A percentile compares a stretch with the other conserved stretches of the same genome.
phyloP scores from a whole-genome alignment of 2,329 filamentous ascomycete genomes.

The Pleurostoma richardsiae region DNA sequence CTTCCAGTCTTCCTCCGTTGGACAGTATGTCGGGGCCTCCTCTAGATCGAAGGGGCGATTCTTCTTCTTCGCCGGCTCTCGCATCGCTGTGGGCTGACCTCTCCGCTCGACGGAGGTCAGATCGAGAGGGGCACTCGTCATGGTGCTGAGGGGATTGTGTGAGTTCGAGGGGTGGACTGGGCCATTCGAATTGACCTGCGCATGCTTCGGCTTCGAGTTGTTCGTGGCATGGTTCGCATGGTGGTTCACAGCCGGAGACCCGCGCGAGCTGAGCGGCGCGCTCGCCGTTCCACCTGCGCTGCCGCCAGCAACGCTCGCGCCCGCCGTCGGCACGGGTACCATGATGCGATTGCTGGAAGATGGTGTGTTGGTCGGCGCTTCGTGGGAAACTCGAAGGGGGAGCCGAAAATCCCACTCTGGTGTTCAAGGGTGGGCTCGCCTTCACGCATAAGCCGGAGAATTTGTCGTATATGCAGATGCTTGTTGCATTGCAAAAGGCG shows the following conservation, averaged over 20 bases:
- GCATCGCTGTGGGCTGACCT: slow-evolving; percentile 71
- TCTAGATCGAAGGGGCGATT: slow-evolving; percentile 77
- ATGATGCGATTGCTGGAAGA: slow-evolving; percentile 18
- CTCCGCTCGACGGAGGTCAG: slow-evolving; percentile 87
- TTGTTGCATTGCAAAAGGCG: neutral
- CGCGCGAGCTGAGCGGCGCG: slow-evolving; percentile 45
- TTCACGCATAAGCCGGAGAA: neutral
- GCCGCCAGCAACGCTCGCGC: slow-evolving; percentile 24
- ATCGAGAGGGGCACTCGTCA: slow-evolving; percentile 64
- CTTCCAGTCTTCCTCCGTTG: slow-evolving; percentile 89
- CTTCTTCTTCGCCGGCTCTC: slow-evolving; percentile 72
- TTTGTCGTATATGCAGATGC: neutral
- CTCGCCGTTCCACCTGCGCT: slow-evolving; percentile 27
- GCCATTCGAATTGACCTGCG: slow-evolving; percentile 49
- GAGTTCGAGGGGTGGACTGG: slow-evolving; percentile 43
- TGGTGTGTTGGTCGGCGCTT: too few relatives aligned
- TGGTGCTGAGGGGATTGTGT: slow-evolving; percentile 47
- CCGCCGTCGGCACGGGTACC: slow-evolving; percentile 33
- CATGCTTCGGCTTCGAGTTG: slow-evolving; percentile 37
- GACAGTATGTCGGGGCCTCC: slow-evolving; percentile 86
- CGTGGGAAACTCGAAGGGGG: too few relatives aligned
- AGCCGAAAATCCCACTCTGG: too few relatives aligned
- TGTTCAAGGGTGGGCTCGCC: neutral
- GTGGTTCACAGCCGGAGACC: slow-evolving; percentile 40
- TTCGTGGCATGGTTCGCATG: slow-evolving; percentile 24